These are phyloP conservation scores for Chaetomium sp. DNA, from an alignment of 2,329 filamentous ascomycete genomes.

Conservation along the genomic window DNA sequence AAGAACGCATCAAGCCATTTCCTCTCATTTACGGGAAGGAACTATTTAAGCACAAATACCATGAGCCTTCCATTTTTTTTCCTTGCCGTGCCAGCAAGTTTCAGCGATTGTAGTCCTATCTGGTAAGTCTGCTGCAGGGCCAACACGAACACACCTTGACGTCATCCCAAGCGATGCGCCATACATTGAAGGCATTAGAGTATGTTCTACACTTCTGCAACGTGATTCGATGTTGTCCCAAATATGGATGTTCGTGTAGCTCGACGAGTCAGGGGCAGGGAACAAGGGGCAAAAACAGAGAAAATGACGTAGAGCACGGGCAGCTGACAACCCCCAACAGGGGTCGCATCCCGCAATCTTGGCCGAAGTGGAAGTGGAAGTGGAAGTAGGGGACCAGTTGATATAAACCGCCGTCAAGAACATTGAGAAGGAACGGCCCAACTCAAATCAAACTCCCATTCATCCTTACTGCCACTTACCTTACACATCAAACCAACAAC, in stretches of 20 bases:
- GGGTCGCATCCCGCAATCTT: not conserved
- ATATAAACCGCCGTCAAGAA: constrained; percentile 1
- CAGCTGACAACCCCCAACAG: constrained; percentile 9
- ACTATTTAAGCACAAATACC: not conserved
- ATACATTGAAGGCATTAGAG: not conserved
- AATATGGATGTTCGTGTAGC: not conserved
- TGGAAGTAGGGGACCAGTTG: too few species aligned
- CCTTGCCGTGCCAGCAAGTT: not conserved
- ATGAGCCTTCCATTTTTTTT: too few species aligned
- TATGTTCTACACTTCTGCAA: not conserved
- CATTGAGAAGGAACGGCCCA: not conserved
- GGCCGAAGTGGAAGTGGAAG: too few species aligned
- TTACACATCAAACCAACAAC: not conserved
- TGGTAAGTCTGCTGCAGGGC: not conserved
- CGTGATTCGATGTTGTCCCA: not conserved
- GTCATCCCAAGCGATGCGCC: not conserved
- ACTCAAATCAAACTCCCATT: not conserved
- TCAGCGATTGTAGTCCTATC: too few species aligned
- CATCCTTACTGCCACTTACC: not conserved
- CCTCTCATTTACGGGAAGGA: too few species aligned
- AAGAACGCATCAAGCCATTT: not conserved
- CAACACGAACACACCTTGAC: not conserved
- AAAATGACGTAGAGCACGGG: constrained; percentile 24
- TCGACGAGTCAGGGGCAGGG: not conserved
- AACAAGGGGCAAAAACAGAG: constrained; percentile 1